Conservation (phyloP, 2,329 filamentous ascomycete genomes). For the Lachnellula willkommii region DNA sequence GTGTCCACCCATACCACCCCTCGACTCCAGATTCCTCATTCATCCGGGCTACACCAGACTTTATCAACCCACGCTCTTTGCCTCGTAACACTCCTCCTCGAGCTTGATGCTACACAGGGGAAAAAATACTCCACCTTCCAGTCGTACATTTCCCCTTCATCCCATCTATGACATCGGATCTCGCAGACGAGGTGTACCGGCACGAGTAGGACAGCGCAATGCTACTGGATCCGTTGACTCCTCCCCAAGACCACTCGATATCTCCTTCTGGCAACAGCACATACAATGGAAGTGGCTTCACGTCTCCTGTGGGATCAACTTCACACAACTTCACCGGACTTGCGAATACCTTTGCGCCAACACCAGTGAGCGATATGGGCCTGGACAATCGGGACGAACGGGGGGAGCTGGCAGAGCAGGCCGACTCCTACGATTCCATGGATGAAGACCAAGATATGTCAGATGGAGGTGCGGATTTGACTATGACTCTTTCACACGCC, state of each 20-base stretch:
- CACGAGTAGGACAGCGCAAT: conserved; percentile 22
- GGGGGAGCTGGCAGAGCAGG: conserved; percentile 10
- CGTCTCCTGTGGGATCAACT: background rate
- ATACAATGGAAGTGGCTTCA: conserved; percentile 13
- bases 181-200: conserved; percentile 8
- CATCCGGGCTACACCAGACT: conserved; percentile 14
- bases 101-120: conserved; percentile 16
- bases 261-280: conserved; percentile 13
- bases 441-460: conserved; percentile 30
- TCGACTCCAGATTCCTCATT: conserved; percentile 17
- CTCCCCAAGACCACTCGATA: conserved; percentile 20
- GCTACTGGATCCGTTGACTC: conserved; percentile 23
- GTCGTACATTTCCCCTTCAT: conserved; percentile 11
- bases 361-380: conserved; percentile 15
- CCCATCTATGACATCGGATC: conserved; percentile 17
- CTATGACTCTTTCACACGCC: conserved; percentile 19
- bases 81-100: conserved; percentile 5
- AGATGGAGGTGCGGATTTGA: conserved; percentile 24
- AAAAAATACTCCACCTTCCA: conserved; percentile 7
- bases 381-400: conserved; percentile 10
- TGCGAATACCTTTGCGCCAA: conserved; percentile 5
- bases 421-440: conserved; percentile 5
- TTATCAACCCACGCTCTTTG: conserved; percentile 6
- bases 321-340: background rate
- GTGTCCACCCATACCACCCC: background rate